These are phyloP conservation scores for Arachis monticola DNA, from an alignment of 331 rosid species.

Conservation along the genomic window DNA sequence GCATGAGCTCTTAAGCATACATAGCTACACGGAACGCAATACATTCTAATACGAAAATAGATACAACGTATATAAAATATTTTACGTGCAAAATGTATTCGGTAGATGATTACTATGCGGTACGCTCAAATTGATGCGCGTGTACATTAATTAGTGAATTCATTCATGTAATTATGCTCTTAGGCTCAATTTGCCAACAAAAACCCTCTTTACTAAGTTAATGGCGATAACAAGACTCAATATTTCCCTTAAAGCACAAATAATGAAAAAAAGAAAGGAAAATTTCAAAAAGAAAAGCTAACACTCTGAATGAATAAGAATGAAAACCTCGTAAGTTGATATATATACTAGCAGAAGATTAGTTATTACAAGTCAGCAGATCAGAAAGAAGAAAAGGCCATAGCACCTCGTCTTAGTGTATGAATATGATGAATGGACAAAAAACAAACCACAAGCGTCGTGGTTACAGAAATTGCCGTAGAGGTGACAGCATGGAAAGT, in stretches of 20 bases:
- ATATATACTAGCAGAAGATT: background rate
- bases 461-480: slow-evolving; percentile 47
- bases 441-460: slow-evolving; percentile 55
- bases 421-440: slow-evolving; percentile 42
- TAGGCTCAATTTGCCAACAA: too few species aligned
- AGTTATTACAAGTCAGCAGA: background rate
- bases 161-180: too few species aligned
- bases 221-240: too few species aligned
- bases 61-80: too few species aligned
- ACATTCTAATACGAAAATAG: too few species aligned
- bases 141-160: too few species aligned
- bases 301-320: background rate
- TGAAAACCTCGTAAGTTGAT: background rate
- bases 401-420: slow-evolving; percentile 27
- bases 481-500: slow-evolving; percentile 57
- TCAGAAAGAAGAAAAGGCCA: slow-evolving; percentile 42
- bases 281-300: background rate
- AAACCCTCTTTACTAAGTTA: too few species aligned
- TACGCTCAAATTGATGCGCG: too few species aligned
- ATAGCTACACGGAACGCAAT: too few species aligned
- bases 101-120: too few species aligned
- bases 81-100: too few species aligned
- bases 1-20: too few species aligned
- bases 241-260: background rate
- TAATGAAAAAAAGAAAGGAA: background rate